Evolutionary conservation across 176 grass and related monocot species (phyloP).

Genomic region (Neostapfia colusana): DNA sequence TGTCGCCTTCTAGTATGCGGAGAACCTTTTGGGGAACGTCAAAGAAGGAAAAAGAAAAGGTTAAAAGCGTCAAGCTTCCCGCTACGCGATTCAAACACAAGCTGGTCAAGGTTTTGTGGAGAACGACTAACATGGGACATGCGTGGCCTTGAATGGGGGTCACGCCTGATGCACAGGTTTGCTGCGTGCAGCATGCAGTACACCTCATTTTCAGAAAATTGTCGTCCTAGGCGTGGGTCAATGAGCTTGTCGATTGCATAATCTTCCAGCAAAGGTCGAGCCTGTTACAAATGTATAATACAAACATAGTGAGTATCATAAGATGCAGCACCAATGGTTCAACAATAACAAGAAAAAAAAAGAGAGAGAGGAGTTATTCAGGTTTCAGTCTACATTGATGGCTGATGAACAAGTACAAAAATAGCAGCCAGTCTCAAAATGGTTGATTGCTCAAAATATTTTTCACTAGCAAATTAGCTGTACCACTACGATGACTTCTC

Average conservation of each 20-base stretch:
- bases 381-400: neutral
- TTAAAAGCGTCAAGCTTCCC: neutral
- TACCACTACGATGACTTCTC: neutral
- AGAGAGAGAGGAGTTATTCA: neutral
- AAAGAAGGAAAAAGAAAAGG: neutral
- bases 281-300: slow-evolving; percentile 42
- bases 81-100: neutral
- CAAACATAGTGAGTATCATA: neutral
- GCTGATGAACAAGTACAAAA: neutral
- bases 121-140: slow-evolving; percentile 64
- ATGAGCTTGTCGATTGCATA: slow-evolving; percentile 58
- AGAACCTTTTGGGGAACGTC: slow-evolving; percentile 66
- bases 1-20: slow-evolving; percentile 80
- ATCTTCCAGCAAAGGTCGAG: slow-evolving; percentile 67
- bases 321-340: neutral
- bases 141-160: slow-evolving; percentile 72
- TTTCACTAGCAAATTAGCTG: neutral
- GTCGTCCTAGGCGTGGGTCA: slow-evolving; percentile 57
- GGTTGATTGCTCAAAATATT: neutral
- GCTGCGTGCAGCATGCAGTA: slow-evolving; percentile 87
- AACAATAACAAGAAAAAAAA: neutral
- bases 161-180: slow-evolving; percentile 77
- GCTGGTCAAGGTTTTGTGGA: neutral
- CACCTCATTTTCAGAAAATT: slow-evolving; percentile 69
- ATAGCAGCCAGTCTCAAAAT: neutral